These are phyloP conservation scores for Aspergillus tubingensis DNA, from an alignment of 2,329 filamentous ascomycete species.

Conservation along the genomic window DNA sequence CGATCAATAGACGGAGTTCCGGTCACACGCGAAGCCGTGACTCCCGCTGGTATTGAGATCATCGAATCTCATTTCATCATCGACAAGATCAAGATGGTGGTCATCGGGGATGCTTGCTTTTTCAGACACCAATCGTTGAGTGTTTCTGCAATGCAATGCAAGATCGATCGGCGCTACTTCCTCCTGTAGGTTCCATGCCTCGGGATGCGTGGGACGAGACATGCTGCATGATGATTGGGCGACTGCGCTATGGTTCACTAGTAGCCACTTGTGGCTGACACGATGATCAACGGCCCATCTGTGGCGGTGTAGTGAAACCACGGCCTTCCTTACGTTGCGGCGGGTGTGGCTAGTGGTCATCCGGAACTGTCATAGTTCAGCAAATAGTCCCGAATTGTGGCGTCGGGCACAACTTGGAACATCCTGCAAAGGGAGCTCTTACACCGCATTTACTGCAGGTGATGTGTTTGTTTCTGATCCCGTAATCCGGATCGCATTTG, in stretches of 20 bases:
- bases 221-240: conserved; percentile 1
- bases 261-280: conserved; percentile 22
- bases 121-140: conserved; percentile 4
- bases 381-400: background rate
- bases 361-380: conserved; percentile 2
- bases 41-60: background rate
- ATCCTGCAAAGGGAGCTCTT: background rate
- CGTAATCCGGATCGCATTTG: background rate
- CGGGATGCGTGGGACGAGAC: background rate
- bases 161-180: conserved; percentile 16
- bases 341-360: background rate
- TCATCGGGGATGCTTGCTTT: background rate
- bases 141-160: conserved; percentile 17
- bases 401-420: background rate
- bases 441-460: background rate
- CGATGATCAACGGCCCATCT: conserved; percentile 10
- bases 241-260: background rate
- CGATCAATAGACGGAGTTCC: background rate
- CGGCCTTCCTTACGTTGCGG: background rate
- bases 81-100: background rate
- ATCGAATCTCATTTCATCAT: background rate
- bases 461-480: background rate
- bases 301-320: conserved; percentile 21
- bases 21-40: background rate
- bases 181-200: conserved; percentile 1